Base-by-base conservation (phyloP, 2,329 filamentous ascomycete species). In the Rutstroemia sp. region DNA sequence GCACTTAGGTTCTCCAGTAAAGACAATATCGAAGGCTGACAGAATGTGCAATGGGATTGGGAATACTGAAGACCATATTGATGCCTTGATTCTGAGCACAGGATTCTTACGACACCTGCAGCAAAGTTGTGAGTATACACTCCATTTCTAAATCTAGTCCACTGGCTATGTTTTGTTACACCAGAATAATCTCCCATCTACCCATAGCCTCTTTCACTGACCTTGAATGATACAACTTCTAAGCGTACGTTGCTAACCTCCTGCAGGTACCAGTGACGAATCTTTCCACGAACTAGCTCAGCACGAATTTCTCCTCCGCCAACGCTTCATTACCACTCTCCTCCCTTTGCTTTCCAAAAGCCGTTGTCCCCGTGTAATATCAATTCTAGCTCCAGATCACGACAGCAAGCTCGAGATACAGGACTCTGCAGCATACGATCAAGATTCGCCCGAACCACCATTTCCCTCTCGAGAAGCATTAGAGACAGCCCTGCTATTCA, bases 251-350 rank as follows among this genome's bases (percentile, higher is more conserved):
- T 19, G 16, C n/a, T 19, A 17, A 19, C 19, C 1, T 9, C 19
- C 17, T 6, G 42, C 17, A 23, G 42, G 21, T 8, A 23, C 42
- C 16, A n/a, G 19, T 4, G 19, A 46, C 16, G 42, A 23, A 14
- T 21, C 42, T 23, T 23, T 17, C n/a, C 16, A 42, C 19, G 9
- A 19, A 2, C 39, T 42, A n/a, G 39, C 19, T 14, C n/a, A 42
- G 8, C 39, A 42, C 4, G 25, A 45, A n/a, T 52, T 45, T 21
- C 27, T 44, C n/a, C 27, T n/a, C 14, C 38, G 39, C 25, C 50
- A 52, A 45, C 50, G 39, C 9, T 45, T 52, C 39, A 52, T 52
- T 27, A 37, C 25, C 39, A 52, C 45, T 3, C 39, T 52, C 9
- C 39, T 52, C 16, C 41, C 50, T 12, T 16, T 52, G 4, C 50